Conservation (phyloP, 352 stramenopile species). For the Phytophthora multivora region DNA sequence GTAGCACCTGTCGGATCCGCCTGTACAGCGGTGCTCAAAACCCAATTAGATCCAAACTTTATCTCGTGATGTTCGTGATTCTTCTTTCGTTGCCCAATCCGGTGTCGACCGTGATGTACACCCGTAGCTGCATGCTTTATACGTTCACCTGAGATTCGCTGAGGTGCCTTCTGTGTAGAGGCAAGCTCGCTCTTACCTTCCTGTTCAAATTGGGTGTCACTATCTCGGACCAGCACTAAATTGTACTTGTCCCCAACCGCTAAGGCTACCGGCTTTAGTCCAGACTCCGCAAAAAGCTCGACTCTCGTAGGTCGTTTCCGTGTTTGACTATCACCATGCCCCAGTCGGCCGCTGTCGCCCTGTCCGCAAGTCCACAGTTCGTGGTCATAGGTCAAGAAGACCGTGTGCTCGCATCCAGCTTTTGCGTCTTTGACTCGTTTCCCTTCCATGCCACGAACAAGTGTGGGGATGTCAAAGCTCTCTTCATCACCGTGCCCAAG, state of each 20-base stretch:
- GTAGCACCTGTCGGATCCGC: background rate
- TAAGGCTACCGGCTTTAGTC: constrained; percentile 67
- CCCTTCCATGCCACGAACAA: constrained; percentile 49
- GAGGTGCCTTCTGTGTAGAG: constrained; percentile 3
- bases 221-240: constrained; percentile 67
- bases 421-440: constrained; percentile 72
- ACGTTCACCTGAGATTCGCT: background rate
- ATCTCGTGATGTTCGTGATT: background rate
- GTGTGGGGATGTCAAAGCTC: constrained; percentile 64
- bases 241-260: constrained; percentile 90
- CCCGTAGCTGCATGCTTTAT: background rate
- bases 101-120: background rate
- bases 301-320: constrained; percentile 64
- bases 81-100: constrained; percentile 6
- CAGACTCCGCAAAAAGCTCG: constrained; percentile 55
- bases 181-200: background rate
- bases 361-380: constrained; percentile 86
- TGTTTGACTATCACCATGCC: constrained; percentile 70
- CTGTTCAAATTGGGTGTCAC: constrained; percentile 14
- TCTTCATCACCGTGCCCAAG: constrained; percentile 85
- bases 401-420: constrained; percentile 82
- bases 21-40: constrained; percentile 12
- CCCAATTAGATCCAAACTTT: constrained; percentile 30
- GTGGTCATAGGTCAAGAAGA: constrained; percentile 57
- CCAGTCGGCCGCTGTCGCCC: constrained; percentile 78